These are phyloP conservation scores for Volvariella surrecta DNA, from an alignment of 1,284 basidiomycete species.

Conservation along the genomic window DNA sequence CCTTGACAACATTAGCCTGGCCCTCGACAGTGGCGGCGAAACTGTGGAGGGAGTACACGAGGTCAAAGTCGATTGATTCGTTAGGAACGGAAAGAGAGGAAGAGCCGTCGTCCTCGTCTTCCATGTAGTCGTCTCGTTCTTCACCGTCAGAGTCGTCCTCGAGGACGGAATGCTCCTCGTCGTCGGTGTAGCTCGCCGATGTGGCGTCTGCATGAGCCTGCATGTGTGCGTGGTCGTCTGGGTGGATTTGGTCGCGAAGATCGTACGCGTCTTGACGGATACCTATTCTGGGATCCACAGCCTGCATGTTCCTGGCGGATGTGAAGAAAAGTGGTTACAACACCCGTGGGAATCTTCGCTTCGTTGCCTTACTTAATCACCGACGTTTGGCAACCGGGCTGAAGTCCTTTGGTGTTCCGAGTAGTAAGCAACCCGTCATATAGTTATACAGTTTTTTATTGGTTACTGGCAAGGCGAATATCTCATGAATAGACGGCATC, in stretches of 20 bases:
- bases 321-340: too few relatives aligned
- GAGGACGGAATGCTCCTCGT: slow-evolving; percentile 69
- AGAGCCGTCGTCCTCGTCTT: slow-evolving; percentile 70
- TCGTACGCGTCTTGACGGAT: slow-evolving; percentile 60
- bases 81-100: slow-evolving; percentile 83
- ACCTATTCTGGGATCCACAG: neutral
- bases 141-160: slow-evolving; percentile 72
- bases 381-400: too few relatives aligned
- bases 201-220: slow-evolving; percentile 51
- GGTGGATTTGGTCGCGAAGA: slow-evolving; percentile 54
- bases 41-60: slow-evolving; percentile 86
- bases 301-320: too few relatives aligned
- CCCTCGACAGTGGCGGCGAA: slow-evolving; percentile 95
- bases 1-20: slow-evolving; percentile 94
- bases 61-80: slow-evolving; percentile 85
- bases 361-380: too few relatives aligned
- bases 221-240: slow-evolving; percentile 48
- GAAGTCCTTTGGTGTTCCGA: too few relatives aligned
- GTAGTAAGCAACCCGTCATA: too few relatives aligned
- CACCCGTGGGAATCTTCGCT: too few relatives aligned
- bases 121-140: slow-evolving; percentile 56
- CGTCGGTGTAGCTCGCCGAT: slow-evolving; percentile 37
- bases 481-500: too few relatives aligned
- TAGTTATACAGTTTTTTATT: too few relatives aligned
- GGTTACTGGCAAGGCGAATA: too few relatives aligned